These are phyloP conservation scores for Trypanosoma melophagium DNA, from an alignment of 208 protist genomes.

Conservation along the genomic window DNA sequence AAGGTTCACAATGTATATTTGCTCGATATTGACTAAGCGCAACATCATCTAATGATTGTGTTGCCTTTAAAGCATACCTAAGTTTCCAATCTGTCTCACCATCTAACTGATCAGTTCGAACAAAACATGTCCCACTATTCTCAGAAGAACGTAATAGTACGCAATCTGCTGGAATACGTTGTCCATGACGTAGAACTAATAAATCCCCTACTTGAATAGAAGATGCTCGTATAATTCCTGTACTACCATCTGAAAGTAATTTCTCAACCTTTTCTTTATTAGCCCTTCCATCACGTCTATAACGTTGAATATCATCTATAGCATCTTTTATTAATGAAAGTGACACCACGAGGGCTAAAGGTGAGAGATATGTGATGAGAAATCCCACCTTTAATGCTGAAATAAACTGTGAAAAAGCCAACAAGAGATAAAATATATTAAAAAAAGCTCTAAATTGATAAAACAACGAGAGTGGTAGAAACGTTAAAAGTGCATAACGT, in stretches of 20 bases:
- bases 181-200: constrained; percentile 89
- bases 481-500: constrained; percentile 75
- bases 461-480: constrained; percentile 74
- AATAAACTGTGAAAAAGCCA: constrained; percentile 82
- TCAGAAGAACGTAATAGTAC: constrained; percentile 96
- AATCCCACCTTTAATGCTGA: constrained; percentile 87
- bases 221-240: constrained; percentile 51
- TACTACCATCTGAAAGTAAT: constrained; percentile 47
- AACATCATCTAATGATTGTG: constrained; percentile 36
- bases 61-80: constrained; percentile 60
- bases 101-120: constrained; percentile 99
- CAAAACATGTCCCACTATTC: constrained; percentile 93
- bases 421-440: constrained; percentile 87
- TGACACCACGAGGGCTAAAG: constrained; percentile 89
- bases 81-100: constrained; percentile 99
- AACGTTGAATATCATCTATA: constrained; percentile 94
- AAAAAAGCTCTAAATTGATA: constrained; percentile 83
- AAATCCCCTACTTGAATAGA: constrained; percentile 95
- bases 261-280: constrained; percentile 82
- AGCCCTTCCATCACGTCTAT: constrained; percentile 75
- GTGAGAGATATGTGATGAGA: constrained; percentile 95
- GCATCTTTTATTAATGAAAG: constrained; percentile 93
- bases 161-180: constrained; percentile 96
- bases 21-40: constrained; percentile 43
- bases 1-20: constrained; percentile 69